Base-by-base conservation (phyloP, 176 grass and related monocot species). In the Areca catechu region DNA sequence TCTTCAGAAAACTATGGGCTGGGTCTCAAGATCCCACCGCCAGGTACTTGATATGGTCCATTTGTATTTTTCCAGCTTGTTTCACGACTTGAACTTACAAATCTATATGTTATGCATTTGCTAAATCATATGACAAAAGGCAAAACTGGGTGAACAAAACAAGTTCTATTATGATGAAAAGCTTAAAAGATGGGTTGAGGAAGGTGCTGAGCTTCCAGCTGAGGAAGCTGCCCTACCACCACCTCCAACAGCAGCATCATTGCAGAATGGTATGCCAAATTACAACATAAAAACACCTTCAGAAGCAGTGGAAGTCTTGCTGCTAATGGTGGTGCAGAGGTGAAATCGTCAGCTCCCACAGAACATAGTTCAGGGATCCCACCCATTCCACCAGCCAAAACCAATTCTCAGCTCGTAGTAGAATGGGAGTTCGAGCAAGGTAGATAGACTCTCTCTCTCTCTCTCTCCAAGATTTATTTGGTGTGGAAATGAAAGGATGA, bases 161-260 rank as follows among this genome's bases (percentile, higher is more conserved):
- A 98, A 85, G 77, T 98, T 98, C 62, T 98, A 92, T 70, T 98
- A 98, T 52, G 84, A 98, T 27, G 80, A 85, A 51, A 88, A 92
- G 34, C 63, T 98, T 56, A 98, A 92, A 70, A 86, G 78, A 67
- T 98, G 93, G 93, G 93, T 98, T 34, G 88, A 98, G 76, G 85
- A 98, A 80, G 93, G 93, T 69, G 76, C 87, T 68, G 86, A 62
- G 15, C 64, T 78, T 80, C 84, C 81, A 61, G 77, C 77, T 0
- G 86, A 81, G 68, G 91, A 86, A 29, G 62, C 83, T 60, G 77
- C 78, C 47, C 84, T 92, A 47, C 73, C 88, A 28, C 93, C 93
- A 51, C 93, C 93, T 76, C 88, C 88, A 57, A 83, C 80, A 43
- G 79, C 77, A 71, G 37, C 83, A 22, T 53, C 88, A 19, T 85